Conservation (phyloP, 306 rosid species). For the Aeschynomene evenia region DNA sequence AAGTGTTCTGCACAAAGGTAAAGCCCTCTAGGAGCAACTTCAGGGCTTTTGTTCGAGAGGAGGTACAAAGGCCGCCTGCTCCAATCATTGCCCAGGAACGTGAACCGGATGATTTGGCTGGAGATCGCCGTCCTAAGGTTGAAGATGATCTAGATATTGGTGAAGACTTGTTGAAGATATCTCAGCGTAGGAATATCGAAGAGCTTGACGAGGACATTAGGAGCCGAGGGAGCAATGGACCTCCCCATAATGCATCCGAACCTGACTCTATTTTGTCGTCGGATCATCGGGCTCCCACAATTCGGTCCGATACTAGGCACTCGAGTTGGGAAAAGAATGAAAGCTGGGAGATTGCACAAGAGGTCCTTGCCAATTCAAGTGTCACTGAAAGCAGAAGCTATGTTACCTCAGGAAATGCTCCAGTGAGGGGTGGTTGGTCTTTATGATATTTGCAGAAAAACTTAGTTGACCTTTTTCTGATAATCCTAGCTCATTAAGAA, state of each 20-base stretch:
- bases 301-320: slow-evolving; percentile 66
- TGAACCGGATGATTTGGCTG: slow-evolving; percentile 51
- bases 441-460: slow-evolving; percentile 36
- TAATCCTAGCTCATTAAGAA: slow-evolving; percentile 36
- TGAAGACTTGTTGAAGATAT: slow-evolving; percentile 86
- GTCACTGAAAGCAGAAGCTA: slow-evolving; percentile 74
- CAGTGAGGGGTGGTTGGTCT: slow-evolving; percentile 42
- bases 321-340: slow-evolving; percentile 82
- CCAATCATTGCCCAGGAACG: slow-evolving; percentile 37
- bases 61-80: slow-evolving; percentile 52
- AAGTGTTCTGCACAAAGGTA: slow-evolving; percentile 74
- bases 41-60: slow-evolving; percentile 74
- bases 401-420: slow-evolving; percentile 47
- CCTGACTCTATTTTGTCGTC: slow-evolving; percentile 69
- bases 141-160: slow-evolving; percentile 89
- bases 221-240: slow-evolving; percentile 71
- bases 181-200: slow-evolving; percentile 82
- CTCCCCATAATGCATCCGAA: slow-evolving; percentile 54
- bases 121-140: slow-evolving; percentile 81
- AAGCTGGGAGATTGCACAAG: slow-evolving; percentile 81
- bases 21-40: slow-evolving; percentile 81
- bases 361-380: slow-evolving; percentile 56
- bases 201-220: slow-evolving; percentile 70
- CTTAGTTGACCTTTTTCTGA: slow-evolving; percentile 23
- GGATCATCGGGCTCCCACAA: slow-evolving; percentile 77